Evolutionary conservation across 2,329 filamentous ascomycete species (phyloP).

Genomic region (Botrytis squamosa): DNA sequence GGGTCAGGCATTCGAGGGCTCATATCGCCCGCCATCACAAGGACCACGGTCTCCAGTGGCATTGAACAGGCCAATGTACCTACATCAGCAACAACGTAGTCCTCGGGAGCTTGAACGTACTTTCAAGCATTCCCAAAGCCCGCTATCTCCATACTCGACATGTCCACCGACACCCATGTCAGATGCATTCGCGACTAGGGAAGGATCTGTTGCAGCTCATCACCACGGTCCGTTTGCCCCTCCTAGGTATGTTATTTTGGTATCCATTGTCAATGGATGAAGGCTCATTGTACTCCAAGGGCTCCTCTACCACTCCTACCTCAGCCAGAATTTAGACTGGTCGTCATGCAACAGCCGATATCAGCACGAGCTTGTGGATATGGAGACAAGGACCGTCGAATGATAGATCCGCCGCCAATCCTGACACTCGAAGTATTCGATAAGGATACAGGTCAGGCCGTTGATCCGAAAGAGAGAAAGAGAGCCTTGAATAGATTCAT

Average conservation of each 20-base stretch:
- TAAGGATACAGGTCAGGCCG: slow-evolving; percentile 9
- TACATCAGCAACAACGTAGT: slow-evolving; percentile 18
- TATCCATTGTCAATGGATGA: slow-evolving; percentile 12
- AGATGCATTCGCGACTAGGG: not conserved
- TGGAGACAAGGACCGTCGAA: slow-evolving; percentile 76
- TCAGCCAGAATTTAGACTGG: slow-evolving; percentile 14
- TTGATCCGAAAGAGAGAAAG: slow-evolving; percentile 6
- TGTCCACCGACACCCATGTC: slow-evolving; percentile 8
- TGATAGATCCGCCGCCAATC: slow-evolving; percentile 82
- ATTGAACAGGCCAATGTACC: slow-evolving; percentile 13
- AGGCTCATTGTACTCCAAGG: slow-evolving; percentile 14
- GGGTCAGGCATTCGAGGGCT: not conserved
- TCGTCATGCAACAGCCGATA: slow-evolving; percentile 62
- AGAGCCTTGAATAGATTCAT: slow-evolving; percentile 5
- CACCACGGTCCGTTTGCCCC: slow-evolving; percentile 17
- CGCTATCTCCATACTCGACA: slow-evolving; percentile 1
- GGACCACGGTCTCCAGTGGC: slow-evolving; percentile 15
- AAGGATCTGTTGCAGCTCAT: slow-evolving; percentile 17
- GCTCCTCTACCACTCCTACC: slow-evolving; percentile 7
- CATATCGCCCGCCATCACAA: slow-evolving; percentile 17
- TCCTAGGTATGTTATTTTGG: slow-evolving; percentile 18
- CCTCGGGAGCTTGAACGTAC: slow-evolving; percentile 15
- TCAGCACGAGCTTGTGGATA: slow-evolving; percentile 80
- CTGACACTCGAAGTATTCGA: slow-evolving; percentile 45
- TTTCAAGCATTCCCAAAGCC: slow-evolving; percentile 19